Base-by-base conservation (phyloP, 208 protist genomes). In the Leishmania aethiopica region DNA sequence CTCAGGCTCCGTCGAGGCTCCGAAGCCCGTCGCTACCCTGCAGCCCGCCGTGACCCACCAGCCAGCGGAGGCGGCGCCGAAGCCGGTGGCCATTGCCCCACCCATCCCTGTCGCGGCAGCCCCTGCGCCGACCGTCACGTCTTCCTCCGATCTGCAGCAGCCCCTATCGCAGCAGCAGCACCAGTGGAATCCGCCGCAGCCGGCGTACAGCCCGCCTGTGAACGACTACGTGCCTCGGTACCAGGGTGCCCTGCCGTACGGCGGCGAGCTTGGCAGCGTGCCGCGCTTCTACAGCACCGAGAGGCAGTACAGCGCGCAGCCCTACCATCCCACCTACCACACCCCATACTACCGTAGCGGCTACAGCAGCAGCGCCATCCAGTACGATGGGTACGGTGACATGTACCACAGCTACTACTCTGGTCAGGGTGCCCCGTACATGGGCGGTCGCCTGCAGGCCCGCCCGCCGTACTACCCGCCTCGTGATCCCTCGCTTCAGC, bases 381-480 rank as follows among this genome's bases (percentile, higher is more conserved):
- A 74, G 17, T 82, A 81, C 80, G 86, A 67, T 87, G 62, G 67
- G 42, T 81, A 81, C 79, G 62, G 69, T 35, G 62, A 74, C 59
- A 45, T 62, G 59, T 81, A 80, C 78, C 72, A 45, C 22, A 75
- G 57, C 53, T 83, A 87, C 75, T 88, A 89, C 78, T 64, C 59
- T 25, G 22, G 69, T 49, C 86, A 88, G 72, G 74, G 81, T 37
- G 57, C 53, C 57, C 79, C 78, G 32, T 83, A 85, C 82, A 81
- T 81, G 60, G 64, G 75, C 13, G 32, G 80, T 35, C 86, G 84
- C 37, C 83, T 92, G 78, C 89, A 92, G 86, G 15, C 82, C 51
- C 79, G 78, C 72, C 83, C 84, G 32, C 84, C 89, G 42, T 92
- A 92, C 84, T 92, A 92, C 82, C 89, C 89, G 1, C 77, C 84